Base-by-base conservation (phyloP, 306 rosid species). In the Abrus precatorius region DNA sequence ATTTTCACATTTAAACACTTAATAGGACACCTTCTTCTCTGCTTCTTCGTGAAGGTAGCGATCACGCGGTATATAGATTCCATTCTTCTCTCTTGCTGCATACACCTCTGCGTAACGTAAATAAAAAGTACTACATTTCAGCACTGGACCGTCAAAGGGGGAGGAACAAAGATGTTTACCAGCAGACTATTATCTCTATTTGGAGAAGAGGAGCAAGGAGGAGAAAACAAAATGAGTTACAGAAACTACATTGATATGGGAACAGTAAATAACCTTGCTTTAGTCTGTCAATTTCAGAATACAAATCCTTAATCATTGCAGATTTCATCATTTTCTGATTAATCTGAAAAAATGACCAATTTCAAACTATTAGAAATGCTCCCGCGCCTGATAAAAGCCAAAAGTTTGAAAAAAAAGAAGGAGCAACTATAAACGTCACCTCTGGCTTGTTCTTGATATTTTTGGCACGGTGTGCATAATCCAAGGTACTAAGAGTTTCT, bases 321-420 rank as follows among this genome's bases (percentile, higher is more conserved):
- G 99, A 93, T 84, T 96, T 96, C 99, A 96, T 93, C 99, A 96
- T 93, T 88, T 96, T 96, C 86, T 96, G 99, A 80, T 96, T 96
- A 78, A 96, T 73, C 98, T 96, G 95, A 80, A 80, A 86, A 40
- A 76, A 14, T 10, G 61, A 87, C 33, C 69, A 72, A 72, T 74
- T 48, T 81, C 6, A 74, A 75, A 71, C 49, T 56, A 77, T 85
- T 80, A 83, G 74, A 63, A 48, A 53, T 81, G 71, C 67, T 11
- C 47, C 14, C 47, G 45, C 30, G 65, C 69, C 11, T 40, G 38
- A 66, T 45, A 65, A 43, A 74, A 48, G 69, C 54, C 28, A 66
- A 74, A 74, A 50, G 45, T 28, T 69, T 80, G 66, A 72, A 69
- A 33, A 68, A 28, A 65, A 54, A 33, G 28, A 65, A 78, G 20